Evolutionary conservation across 2,329 filamentous ascomycete species (phyloP).

Genomic region (Colletotrichum spinosum): DNA sequence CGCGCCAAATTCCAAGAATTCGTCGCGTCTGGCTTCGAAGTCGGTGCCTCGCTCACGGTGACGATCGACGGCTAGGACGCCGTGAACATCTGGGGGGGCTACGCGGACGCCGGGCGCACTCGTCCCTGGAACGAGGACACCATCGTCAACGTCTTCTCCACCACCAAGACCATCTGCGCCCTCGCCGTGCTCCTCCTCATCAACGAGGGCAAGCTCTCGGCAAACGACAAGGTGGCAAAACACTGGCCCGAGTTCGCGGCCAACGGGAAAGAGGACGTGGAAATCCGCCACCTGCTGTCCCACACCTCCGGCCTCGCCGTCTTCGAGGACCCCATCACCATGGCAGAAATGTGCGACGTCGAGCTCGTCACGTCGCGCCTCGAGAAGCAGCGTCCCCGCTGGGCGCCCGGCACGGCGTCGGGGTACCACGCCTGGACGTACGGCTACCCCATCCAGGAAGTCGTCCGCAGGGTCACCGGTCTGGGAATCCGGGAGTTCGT

Average conservation of each 20-base stretch:
- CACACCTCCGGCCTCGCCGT: slow-evolving; percentile 52
- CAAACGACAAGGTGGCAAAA: slow-evolving; percentile 50
- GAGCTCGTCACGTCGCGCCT: slow-evolving; percentile 47
- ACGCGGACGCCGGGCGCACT: slow-evolving; percentile 44
- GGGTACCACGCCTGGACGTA: slow-evolving; percentile 56
- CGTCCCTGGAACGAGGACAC: slow-evolving; percentile 54
- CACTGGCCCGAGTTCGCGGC: slow-evolving; percentile 60
- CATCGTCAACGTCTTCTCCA: slow-evolving; percentile 53
- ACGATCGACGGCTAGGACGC: slow-evolving; percentile 54
- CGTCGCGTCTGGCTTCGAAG: slow-evolving; percentile 52
- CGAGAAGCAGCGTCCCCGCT: slow-evolving; percentile 55
- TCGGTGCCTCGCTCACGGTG: slow-evolving; percentile 58
- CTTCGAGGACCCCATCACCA: slow-evolving; percentile 46
- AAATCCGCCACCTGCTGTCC: slow-evolving; percentile 53
- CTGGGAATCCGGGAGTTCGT: slow-evolving; percentile 56
- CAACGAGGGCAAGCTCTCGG: slow-evolving; percentile 51
- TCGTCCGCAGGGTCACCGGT: slow-evolving; percentile 54
- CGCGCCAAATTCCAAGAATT: slow-evolving; percentile 47
- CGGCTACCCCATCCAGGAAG: slow-evolving; percentile 56
- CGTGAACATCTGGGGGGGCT: slow-evolving; percentile 59
- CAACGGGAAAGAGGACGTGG: slow-evolving; percentile 53
- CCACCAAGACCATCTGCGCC: slow-evolving; percentile 51
- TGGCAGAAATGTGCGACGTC: slow-evolving; percentile 49
- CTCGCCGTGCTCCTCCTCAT: slow-evolving; percentile 53
- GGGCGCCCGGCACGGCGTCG: slow-evolving; percentile 54